Conservation (phyloP, 2,329 filamentous ascomycete genomes). For the Juglanconis sp. region DNA sequence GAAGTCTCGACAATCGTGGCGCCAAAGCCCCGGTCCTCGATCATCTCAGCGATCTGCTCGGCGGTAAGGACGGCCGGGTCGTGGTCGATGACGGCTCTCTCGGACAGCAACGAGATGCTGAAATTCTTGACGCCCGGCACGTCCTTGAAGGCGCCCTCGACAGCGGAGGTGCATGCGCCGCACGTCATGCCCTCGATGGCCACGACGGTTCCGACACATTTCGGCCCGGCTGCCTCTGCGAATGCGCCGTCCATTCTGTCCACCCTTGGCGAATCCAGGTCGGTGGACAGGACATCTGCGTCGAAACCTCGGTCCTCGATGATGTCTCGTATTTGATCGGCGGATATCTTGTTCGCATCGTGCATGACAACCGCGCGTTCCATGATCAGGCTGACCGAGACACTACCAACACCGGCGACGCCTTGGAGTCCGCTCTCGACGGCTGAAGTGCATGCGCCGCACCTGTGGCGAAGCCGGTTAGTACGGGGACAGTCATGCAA, state of each 20-base stretch:
- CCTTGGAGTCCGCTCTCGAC: slow-evolving; percentile 87
- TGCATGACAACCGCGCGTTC: slow-evolving; percentile 94
- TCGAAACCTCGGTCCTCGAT: slow-evolving; percentile 94
- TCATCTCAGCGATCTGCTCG: slow-evolving; percentile 55
- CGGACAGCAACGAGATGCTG: slow-evolving; percentile 79
- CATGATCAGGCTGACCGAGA: slow-evolving; percentile 92
- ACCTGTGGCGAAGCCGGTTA: slow-evolving; percentile 53
- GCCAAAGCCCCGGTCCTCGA: slow-evolving; percentile 74
- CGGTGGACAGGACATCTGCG: slow-evolving; percentile 80
- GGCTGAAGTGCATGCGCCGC: slow-evolving; percentile 92
- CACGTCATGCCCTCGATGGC: slow-evolving; percentile 88
- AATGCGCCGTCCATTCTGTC: slow-evolving; percentile 31
- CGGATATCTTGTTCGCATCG: slow-evolving; percentile 69
- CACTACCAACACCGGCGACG: slow-evolving; percentile 75
- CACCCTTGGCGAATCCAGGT: slow-evolving; percentile 56
- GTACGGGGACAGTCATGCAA: slow-evolving; percentile 12
- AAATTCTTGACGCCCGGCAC: slow-evolving; percentile 71
- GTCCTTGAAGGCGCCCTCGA: slow-evolving; percentile 77
- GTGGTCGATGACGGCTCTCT: slow-evolving; percentile 82
- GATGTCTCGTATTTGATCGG: slow-evolving; percentile 75
- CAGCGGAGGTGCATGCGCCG: slow-evolving; percentile 81
- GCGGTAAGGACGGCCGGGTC: slow-evolving; percentile 55
- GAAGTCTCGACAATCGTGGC: slow-evolving; percentile 74
- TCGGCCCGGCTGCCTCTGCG: slow-evolving; percentile 31
- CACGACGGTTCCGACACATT: slow-evolving; percentile 66